Percentiles rank a stretch among this genome's conserved stretches.
Evolutionary conservation across 106 monocot species (phyloP).

Genomic region (Chionographis japonica): DNA sequence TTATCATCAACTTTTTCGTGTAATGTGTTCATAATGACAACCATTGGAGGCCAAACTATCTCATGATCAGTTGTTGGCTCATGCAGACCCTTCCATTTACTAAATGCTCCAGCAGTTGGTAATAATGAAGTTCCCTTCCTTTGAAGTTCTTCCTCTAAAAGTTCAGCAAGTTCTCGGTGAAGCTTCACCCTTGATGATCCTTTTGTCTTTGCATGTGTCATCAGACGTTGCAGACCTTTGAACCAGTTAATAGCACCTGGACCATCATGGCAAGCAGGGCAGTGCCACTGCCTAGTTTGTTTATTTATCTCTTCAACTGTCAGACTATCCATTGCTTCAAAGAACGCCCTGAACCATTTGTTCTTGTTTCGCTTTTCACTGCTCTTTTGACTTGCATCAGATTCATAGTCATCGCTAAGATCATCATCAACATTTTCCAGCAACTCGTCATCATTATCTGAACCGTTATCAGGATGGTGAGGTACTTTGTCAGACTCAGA

Average conservation of each 20-base stretch:
- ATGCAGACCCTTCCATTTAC: conserved; percentile 79
- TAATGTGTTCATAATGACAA: conserved; percentile 79
- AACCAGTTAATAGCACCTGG: conserved; percentile 98
- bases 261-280: conserved; percentile 81
- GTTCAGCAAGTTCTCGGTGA: conserved; percentile 66
- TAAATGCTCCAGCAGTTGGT: conserved; percentile 64
- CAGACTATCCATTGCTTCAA: conserved; percentile 55
- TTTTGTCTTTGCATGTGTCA: conserved; percentile 93
- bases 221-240: conserved; percentile 76
- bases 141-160: conserved; percentile 82
- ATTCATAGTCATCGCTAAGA: conserved; percentile 81
- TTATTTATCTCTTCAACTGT: conserved; percentile 63
- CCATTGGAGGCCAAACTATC: conserved; percentile 98
- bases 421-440: conserved; percentile 55
- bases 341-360: conserved; percentile 69
- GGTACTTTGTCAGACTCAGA: conserved; percentile 15
- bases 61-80: conserved; percentile 62
- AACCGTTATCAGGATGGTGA: conserved; percentile 23
- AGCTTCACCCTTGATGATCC: conserved; percentile 58
- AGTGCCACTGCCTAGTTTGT: conserved; percentile 82
- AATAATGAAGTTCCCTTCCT: conserved; percentile 55
- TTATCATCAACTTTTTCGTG: conserved; percentile 74
- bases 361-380: conserved; percentile 66
- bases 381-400: conserved; percentile 79
- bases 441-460: conserved; percentile 32